Percentiles rank a stretch among this genome's conserved stretches.
Evolutionary conservation across 345 rosid species (phyloP).

Genomic region (Dipteronia sinensis): DNA sequence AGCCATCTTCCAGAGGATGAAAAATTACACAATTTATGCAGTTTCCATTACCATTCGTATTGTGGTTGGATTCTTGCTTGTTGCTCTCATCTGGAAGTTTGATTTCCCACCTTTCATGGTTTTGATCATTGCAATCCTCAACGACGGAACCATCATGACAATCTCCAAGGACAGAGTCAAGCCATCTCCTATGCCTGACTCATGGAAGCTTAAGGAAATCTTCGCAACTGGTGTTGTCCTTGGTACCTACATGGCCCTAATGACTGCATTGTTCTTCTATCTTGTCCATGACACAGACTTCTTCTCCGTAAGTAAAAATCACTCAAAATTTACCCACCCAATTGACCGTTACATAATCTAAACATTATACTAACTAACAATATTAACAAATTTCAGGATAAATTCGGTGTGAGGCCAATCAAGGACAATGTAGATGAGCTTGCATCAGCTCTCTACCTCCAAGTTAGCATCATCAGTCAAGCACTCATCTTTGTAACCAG

Average conservation of each 20-base stretch:
- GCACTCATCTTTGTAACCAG: constrained; percentile 88
- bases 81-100: constrained; percentile 76
- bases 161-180: constrained; percentile 79
- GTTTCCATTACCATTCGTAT: constrained; percentile 87
- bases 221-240: constrained; percentile 73
- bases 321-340: not conserved
- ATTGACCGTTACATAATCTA: not conserved
- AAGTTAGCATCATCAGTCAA: constrained; percentile 87
- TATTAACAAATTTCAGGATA: constrained; percentile 33
- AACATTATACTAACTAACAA: not conserved
- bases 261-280: constrained; percentile 66
- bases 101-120: constrained; percentile 91
- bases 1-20: constrained; percentile 89
- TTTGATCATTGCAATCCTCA: constrained; percentile 74
- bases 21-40: constrained; percentile 88
- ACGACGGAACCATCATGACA: constrained; percentile 89
- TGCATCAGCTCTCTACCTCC: constrained; percentile 79
- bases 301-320: constrained; percentile 54
- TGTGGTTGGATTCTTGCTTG: constrained; percentile 74
- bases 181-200: constrained; percentile 81
- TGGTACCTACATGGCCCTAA: constrained; percentile 71
- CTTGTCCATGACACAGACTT: constrained; percentile 59
- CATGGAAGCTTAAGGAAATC: constrained; percentile 84
- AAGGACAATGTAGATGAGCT: constrained; percentile 43
- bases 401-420: constrained; percentile 55